phyloP scores from a whole-genome alignment of 1,139 yeast species.

The Nadsonia starkeyi-henricii region DNA sequence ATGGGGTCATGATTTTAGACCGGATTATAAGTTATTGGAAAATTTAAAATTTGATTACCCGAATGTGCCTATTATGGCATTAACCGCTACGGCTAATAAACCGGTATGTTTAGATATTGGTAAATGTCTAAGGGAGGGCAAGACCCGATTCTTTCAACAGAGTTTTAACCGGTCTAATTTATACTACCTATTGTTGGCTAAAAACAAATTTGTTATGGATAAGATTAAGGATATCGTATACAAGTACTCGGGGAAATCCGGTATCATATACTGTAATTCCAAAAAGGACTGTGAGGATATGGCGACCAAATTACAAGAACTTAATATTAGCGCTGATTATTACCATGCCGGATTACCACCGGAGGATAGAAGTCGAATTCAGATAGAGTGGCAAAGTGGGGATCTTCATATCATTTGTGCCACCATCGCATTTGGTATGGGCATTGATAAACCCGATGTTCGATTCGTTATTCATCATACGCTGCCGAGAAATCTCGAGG shows the following conservation, averaged over 20 bases:
- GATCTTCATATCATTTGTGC: constrained; percentile 74
- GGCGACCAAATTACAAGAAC: constrained; percentile 40
- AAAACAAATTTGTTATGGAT: constrained; percentile 33
- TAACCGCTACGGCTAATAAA: constrained; percentile 95
- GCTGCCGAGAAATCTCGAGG: constrained; percentile 81
- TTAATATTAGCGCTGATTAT: constrained; percentile 54
- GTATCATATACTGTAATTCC: constrained; percentile 89
- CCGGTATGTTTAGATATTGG: constrained; percentile 73
- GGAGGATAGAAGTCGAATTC: constrained; percentile 57
- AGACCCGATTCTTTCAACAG: constrained; percentile 36
- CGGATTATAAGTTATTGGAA: constrained; percentile 78
- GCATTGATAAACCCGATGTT: constrained; percentile 93
- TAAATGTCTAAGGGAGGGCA: constrained; percentile 20
- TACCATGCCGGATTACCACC: constrained; percentile 93
- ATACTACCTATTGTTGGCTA: constrained; percentile 61
- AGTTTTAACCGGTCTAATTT: constrained; percentile 86
- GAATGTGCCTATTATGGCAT: constrained; percentile 80
- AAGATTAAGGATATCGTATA: constrained; percentile 52
- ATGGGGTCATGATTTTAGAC: constrained; percentile 98
- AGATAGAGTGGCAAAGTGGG: constrained; percentile 70
- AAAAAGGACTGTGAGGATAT: constrained; percentile 81
- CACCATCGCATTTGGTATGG: constrained; percentile 98
- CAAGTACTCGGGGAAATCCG: constrained; percentile 39
- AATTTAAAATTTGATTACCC: constrained; percentile 64
- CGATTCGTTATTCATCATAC: constrained; percentile 80